These are phyloP conservation scores for Cercospora zeae-maydis DNA, from an alignment of 2,329 filamentous ascomycete species.

Conservation along the genomic window DNA sequence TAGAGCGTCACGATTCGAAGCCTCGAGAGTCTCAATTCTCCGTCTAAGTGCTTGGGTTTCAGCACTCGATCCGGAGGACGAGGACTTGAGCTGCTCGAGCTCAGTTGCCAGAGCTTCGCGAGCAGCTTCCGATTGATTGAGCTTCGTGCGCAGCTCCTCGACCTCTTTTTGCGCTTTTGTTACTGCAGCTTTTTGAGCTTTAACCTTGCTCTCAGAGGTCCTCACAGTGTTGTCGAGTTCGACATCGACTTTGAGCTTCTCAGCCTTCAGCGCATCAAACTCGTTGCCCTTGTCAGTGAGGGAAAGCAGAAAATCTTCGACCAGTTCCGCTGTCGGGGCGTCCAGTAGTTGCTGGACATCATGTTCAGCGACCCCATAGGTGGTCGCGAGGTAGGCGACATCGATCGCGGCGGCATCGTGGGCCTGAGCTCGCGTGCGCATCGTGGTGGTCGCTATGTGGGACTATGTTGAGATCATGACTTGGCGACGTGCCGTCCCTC, in stretches of 20 bases:
- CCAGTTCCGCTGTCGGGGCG: slow-evolving; percentile 72
- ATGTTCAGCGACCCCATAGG: slow-evolving; percentile 65
- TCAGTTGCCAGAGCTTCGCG: slow-evolving; percentile 76
- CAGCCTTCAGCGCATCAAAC: slow-evolving; percentile 74
- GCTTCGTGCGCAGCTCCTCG: slow-evolving; percentile 73
- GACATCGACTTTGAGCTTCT: slow-evolving; percentile 85
- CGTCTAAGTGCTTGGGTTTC: slow-evolving; percentile 73
- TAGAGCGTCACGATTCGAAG: slow-evolving; percentile 86
- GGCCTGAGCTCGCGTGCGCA: slow-evolving; percentile 44
- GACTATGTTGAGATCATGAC: slow-evolving; percentile 18
- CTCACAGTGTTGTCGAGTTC: slow-evolving; percentile 89
- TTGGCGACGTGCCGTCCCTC: background rate
- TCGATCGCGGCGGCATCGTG: slow-evolving; percentile 59
- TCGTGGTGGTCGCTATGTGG: slow-evolving; percentile 35
- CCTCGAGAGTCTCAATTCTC: slow-evolving; percentile 81
- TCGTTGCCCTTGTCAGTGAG: slow-evolving; percentile 77
- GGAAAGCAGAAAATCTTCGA: slow-evolving; percentile 68
- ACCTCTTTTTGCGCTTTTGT: slow-evolving; percentile 82
- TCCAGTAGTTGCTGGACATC: slow-evolving; percentile 60
- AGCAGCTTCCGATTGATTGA: slow-evolving; percentile 76
- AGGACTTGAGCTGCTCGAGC: slow-evolving; percentile 71
- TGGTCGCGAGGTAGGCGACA: slow-evolving; percentile 67
- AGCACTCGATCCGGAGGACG: slow-evolving; percentile 66
- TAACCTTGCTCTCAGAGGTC: slow-evolving; percentile 75
- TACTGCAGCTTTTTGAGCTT: slow-evolving; percentile 73